phyloP scores from a whole-genome alignment of 1,284 basidiomycete species.

The Ganoderma resinaceum region DNA sequence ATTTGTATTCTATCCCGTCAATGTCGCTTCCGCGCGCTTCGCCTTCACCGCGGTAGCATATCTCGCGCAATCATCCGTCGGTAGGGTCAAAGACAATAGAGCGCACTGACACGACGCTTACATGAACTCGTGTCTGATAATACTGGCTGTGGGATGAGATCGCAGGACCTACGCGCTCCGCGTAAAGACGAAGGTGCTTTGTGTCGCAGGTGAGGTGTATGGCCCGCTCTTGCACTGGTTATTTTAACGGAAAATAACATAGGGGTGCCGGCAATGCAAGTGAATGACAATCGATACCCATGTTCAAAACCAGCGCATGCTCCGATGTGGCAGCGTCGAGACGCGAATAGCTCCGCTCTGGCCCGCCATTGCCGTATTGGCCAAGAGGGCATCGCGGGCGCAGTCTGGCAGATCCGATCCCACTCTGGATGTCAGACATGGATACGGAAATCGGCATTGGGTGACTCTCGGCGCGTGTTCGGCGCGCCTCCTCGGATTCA shows the following conservation, averaged over 20 bases:
- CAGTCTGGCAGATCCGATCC: background rate
- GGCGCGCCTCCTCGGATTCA: slow-evolving; percentile 16
- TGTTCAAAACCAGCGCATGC: background rate
- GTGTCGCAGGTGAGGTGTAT: background rate
- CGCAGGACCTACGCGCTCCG: background rate
- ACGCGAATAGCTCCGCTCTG: background rate
- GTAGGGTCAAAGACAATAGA: slow-evolving; percentile 9
- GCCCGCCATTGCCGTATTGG: background rate
- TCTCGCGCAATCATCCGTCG: slow-evolving; percentile 10
- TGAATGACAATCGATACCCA: background rate
- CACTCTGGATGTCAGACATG: slow-evolving; percentile 16
- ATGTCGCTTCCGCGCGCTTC: slow-evolving; percentile 10
- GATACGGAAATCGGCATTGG: slow-evolving; percentile 11
- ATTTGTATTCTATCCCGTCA: slow-evolving; percentile 19
- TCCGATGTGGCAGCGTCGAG: background rate
- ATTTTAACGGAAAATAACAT: background rate
- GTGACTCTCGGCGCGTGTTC: background rate
- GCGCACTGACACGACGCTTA: background rate
- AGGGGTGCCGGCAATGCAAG: background rate
- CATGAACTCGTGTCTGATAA: background rate
- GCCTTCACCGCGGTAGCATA: background rate
- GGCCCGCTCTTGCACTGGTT: background rate
- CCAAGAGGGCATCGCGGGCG: background rate
- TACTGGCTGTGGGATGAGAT: slow-evolving; percentile 6
- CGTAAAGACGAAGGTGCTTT: background rate